Base-by-base conservation (phyloP, 768 basidiomycete genomes). In the Trametes coccinea region DNA sequence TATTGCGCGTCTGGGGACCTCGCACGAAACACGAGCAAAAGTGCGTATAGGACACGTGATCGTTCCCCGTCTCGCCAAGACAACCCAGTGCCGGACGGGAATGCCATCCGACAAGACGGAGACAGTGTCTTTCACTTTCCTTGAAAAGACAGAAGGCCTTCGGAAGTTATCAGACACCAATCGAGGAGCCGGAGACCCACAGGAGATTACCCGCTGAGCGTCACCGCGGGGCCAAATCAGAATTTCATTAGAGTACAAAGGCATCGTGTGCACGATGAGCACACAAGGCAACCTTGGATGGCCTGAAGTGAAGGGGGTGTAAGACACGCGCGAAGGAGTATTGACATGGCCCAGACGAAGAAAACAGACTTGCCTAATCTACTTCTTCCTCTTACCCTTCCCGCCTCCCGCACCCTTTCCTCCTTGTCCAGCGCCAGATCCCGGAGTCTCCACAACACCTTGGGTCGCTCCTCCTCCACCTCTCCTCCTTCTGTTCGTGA, bases 321-420 rank as follows among this genome's bases (percentile, higher is more conserved):
- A 11, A 52, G 49, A 41, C 60, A 46, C 43, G 44, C 55, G 49
- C 29, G 7, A 43, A 14, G 45, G 27, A 37, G 47, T 31, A 44
- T 27, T 34, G 57, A 6, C 29, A 33, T 5, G 50, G 9, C 17
- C 33, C 37, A 34, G 49, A 34, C n/a, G 9, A 2, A 5, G 22
- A 31, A 6, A 8, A 43, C n/a, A 16, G 27, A 46, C 55, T 53
- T 62, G 48, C 57, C 31, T 44, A 27, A 33, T 53, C 71, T 80
- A 88, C 77, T 84, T 87, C 76, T 82, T 87, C 78, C 87, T 89
- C 79, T 86, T 89, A 53, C 83, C 81, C 71, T 86, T 89, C 52
- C 73, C 71, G 46, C 74, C 75, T 9, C 80, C 77, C n/a, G 52
- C 39, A 13, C 53, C 43, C 47, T 63, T 58, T n/a, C 29, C 56